A percentile compares a stretch with the other conserved stretches of the same genome.
Evolutionary conservation across 352 stramenopile genomes (phyloP).

Genomic region (Discostella stelligera): DNA sequence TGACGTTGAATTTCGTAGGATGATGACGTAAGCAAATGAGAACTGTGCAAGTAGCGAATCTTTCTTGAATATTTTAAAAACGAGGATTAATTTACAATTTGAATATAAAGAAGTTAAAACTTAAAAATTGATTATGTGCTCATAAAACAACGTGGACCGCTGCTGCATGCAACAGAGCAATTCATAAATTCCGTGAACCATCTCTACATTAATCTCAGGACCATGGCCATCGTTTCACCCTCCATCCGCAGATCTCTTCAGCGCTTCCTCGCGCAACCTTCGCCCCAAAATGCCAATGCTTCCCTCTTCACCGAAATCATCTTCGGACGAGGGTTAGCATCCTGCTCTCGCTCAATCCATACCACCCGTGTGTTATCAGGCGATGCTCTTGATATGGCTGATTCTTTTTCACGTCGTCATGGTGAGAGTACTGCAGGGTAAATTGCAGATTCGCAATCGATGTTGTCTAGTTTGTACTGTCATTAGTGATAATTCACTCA

Average conservation of each 20-base stretch:
- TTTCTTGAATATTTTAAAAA: no score
- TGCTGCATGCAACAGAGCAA: no score
- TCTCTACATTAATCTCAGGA: slow-evolving; percentile 9
- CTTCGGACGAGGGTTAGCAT: not conserved
- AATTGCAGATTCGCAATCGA: not conserved
- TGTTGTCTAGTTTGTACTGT: no score
- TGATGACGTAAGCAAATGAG: no score
- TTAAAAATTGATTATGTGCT: no score
- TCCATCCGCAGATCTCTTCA: slow-evolving; percentile 24
- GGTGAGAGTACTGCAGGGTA: slow-evolving; percentile 47
- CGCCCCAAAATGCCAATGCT: slow-evolving; percentile 18
- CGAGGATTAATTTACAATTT: no score
- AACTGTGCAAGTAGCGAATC: no score
- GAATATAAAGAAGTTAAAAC: no score
- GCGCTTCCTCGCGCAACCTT: slow-evolving; percentile 6
- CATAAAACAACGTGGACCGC: no score
- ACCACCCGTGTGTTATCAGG: slow-evolving; percentile 17
- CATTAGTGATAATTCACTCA: no score
- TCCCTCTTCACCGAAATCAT: not conserved
- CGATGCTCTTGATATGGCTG: slow-evolving; percentile 75
- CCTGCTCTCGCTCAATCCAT: slow-evolving; percentile 29
- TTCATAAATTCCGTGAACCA: not conserved
- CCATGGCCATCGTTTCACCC: slow-evolving; percentile 35
- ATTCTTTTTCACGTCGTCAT: slow-evolving; percentile 77
- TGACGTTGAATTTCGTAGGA: no score